phyloP scores from a whole-genome alignment of 2,329 filamentous ascomycete species.

The Pseudogymnoascus sp. region DNA sequence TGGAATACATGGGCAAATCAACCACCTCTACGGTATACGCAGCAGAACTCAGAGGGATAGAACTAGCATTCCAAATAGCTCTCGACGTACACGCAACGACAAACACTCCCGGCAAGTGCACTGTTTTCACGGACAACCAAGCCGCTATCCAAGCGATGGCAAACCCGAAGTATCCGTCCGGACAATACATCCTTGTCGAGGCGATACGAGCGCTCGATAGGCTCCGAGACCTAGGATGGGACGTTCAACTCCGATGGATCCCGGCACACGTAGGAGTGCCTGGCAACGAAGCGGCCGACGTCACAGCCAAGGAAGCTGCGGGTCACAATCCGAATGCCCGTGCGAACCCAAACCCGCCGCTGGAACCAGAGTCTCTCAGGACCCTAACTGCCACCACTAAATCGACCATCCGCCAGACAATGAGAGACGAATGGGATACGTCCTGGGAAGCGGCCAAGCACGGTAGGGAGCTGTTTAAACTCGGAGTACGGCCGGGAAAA shows the following conservation, averaged over 20 bases:
- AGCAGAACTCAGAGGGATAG: conserved; percentile 23
- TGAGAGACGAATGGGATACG: conserved; percentile 19
- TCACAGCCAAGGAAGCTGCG: conserved; percentile 17
- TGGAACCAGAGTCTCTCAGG: conserved; percentile 15
- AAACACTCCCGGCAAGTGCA: neutral
- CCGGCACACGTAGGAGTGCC: no score
- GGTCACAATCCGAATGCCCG: conserved; percentile 15
- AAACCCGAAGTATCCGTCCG: no score
- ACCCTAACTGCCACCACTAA: conserved; percentile 14
- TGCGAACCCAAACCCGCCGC: conserved; percentile 6
- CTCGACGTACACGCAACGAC: conserved; percentile 15
- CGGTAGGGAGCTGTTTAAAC: conserved; percentile 17
- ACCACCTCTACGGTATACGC: conserved; percentile 25
- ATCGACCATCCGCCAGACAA: conserved; percentile 14
- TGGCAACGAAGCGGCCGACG: neutral
- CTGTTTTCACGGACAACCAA: no score
- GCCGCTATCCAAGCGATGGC: no score
- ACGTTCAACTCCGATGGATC: no score
- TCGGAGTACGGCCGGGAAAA: conserved; percentile 16
- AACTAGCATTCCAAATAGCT: conserved; percentile 21
- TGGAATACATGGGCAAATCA: conserved; percentile 23
- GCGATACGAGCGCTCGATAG: no score
- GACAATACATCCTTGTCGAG: no score
- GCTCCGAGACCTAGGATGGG: no score
- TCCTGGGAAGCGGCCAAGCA: conserved; percentile 19